phyloP scores from a whole-genome alignment of 1,284 basidiomycete genomes.

The Puccinia novopanici region DNA sequence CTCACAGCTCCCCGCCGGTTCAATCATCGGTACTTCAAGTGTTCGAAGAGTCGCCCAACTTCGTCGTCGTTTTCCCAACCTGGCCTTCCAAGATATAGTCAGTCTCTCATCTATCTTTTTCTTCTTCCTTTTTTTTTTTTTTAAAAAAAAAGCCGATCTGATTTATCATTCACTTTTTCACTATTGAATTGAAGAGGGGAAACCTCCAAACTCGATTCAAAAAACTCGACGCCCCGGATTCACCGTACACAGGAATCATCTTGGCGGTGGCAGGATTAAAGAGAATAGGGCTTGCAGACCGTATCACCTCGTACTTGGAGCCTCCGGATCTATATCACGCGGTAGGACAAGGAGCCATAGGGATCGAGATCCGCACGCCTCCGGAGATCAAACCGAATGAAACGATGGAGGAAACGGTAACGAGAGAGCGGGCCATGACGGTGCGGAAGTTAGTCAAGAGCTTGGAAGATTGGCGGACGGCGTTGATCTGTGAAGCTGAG shows the following conservation, averaged over 20 bases:
- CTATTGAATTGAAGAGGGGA: conserved; percentile 61
- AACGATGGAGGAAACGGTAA: conserved; percentile 3
- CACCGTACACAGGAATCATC: conserved; percentile 85
- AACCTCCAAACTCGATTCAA: conserved; percentile 71
- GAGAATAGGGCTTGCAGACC: conserved; percentile 69
- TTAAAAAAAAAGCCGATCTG: no score
- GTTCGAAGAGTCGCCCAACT: conserved; percentile 90
- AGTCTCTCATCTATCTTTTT: conserved; percentile 60
- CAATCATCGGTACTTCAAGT: conserved; percentile 90
- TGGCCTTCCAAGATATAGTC: conserved; percentile 87
- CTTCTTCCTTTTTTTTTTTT: no score
- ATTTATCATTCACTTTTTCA: neutral
- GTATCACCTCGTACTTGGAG: conserved; percentile 75
- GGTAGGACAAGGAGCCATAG: conserved; percentile 91
- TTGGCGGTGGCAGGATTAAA: conserved; percentile 91
- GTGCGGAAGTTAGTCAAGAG: conserved; percentile 68
- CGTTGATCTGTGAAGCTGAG: conserved; percentile 77
- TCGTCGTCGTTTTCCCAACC: conserved; percentile 73
- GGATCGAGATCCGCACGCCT: conserved; percentile 74
- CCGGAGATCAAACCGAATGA: conserved; percentile 64
- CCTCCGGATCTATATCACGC: conserved; percentile 81
- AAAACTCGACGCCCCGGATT: conserved; percentile 83
- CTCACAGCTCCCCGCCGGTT: conserved; percentile 82
- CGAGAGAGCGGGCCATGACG: conserved; percentile 55
- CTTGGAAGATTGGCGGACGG: conserved; percentile 74